These are phyloP conservation scores for Suillus alpinus DNA, from an alignment of 768 basidiomycete species.

Conservation along the genomic window DNA sequence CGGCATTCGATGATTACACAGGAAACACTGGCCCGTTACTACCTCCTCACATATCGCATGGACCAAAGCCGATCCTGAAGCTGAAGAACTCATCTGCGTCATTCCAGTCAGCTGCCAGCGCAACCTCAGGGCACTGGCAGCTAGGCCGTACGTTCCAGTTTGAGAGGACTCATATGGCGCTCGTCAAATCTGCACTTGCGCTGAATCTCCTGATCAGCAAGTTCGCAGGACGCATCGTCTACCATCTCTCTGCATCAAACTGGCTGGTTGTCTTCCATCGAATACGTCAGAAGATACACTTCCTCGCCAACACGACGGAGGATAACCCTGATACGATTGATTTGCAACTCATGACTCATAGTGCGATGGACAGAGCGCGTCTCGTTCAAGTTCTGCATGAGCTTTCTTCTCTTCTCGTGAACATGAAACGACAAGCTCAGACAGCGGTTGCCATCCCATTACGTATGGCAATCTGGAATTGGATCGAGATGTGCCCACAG, in stretches of 20 bases:
- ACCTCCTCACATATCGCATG: constrained; percentile 41
- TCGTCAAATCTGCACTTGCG: constrained; percentile 51
- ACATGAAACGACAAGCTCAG: constrained; percentile 75
- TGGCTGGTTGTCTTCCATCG: constrained; percentile 77
- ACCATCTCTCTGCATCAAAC: constrained; percentile 84
- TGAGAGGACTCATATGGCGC: constrained; percentile 61
- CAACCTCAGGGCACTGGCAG: constrained; percentile 23
- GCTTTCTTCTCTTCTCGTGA: constrained; percentile 76
- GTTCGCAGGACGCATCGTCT: constrained; percentile 77
- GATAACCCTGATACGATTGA: constrained; percentile 69
- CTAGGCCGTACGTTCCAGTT: constrained; percentile 37
- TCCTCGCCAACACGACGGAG: constrained; percentile 52
- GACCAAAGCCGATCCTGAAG: constrained; percentile 27
- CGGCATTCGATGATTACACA: constrained; percentile 18
- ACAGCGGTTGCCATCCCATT: constrained; percentile 69
- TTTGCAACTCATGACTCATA: constrained; percentile 73
- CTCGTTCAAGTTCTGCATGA: constrained; percentile 76
- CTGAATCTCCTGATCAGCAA: constrained; percentile 65
- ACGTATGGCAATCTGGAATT: constrained; percentile 83
- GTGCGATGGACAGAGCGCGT: constrained; percentile 66
- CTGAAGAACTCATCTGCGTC: constrained; percentile 40
- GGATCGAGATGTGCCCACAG: constrained; percentile 74
- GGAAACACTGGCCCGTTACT: constrained; percentile 23
- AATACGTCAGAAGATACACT: constrained; percentile 66
- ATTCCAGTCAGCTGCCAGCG: constrained; percentile 37